Evolutionary conservation across 495 filamentous ascomycete species (phyloP).

Genomic region (Chaetomidium leptoderma): DNA sequence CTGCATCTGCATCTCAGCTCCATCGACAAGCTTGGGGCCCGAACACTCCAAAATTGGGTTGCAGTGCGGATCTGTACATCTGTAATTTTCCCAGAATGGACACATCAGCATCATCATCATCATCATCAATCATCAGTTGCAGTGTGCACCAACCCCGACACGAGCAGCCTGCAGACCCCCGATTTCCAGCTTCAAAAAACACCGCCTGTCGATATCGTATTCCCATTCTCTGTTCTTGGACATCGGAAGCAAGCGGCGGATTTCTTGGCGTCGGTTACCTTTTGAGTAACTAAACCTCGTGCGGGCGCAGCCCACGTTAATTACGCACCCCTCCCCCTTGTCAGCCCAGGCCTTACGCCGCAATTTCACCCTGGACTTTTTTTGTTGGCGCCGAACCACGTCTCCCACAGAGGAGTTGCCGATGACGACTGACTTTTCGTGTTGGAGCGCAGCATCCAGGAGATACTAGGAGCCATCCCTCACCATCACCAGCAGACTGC

Average conservation of each 20-base stretch:
- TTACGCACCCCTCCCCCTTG: slow-evolving; percentile 11
- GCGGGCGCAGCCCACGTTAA: slow-evolving; percentile 11
- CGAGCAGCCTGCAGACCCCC: too few species aligned
- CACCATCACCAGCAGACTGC: not conserved
- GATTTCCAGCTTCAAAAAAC: too few species aligned
- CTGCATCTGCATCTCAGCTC: not conserved
- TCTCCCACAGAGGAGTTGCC: slow-evolving; percentile 1
- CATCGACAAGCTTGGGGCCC: too few species aligned
- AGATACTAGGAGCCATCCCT: not conserved
- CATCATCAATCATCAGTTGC: not conserved
- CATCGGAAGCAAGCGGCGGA: too few species aligned
- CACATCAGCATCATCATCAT: not conserved
- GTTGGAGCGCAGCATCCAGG: not conserved
- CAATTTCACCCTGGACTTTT: slow-evolving; percentile 21
- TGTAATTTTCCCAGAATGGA: not conserved
- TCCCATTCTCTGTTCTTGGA: too few species aligned
- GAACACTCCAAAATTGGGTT: too few species aligned
- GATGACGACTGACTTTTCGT: not conserved
- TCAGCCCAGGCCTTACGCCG: slow-evolving; percentile 9
- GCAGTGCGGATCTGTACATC: too few species aligned
- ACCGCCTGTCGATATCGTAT: too few species aligned
- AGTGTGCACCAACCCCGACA: too few species aligned
- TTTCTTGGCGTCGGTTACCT: slow-evolving; percentile 10
- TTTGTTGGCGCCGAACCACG: slow-evolving; percentile 7
- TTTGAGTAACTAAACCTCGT: too few species aligned